phyloP scores from a whole-genome alignment of 139 green algal genomes.

The Limnomonas spitsbergensis region DNA sequence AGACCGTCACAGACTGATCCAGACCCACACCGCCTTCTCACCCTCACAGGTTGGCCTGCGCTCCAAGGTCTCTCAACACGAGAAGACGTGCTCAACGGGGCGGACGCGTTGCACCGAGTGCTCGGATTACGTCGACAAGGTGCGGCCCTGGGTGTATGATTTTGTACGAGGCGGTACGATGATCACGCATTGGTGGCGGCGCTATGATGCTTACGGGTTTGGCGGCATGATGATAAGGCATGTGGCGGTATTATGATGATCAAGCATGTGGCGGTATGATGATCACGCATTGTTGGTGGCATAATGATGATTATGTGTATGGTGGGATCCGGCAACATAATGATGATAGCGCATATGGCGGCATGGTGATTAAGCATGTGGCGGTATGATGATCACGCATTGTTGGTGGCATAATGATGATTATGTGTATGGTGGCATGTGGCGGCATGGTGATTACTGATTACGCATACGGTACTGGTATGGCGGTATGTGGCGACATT shows the following conservation, averaged over 20 bases:
- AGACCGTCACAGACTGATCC: too few relatives aligned
- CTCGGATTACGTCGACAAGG: slow-evolving; percentile 13
- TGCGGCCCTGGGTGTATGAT: too few relatives aligned
- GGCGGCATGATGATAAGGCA: too few relatives aligned
- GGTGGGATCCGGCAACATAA: background rate
- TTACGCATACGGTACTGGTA: too few relatives aligned
- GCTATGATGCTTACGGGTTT: too few relatives aligned
- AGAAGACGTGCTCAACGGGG: slow-evolving; percentile 20
- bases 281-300: background rate
- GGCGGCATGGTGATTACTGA: too few relatives aligned
- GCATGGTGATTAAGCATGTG: background rate
- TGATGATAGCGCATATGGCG: too few relatives aligned
- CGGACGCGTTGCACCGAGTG: slow-evolving; percentile 15
- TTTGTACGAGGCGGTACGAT: too few relatives aligned
- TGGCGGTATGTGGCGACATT: background rate
- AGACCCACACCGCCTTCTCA: too few relatives aligned
- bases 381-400: background rate
- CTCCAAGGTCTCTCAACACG: background rate
- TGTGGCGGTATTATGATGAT: background rate
- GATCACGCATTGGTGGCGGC: too few relatives aligned
- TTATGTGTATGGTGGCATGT: background rate
- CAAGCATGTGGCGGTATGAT: background rate
- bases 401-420: background rate
- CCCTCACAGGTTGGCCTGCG: background rate
- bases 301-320: background rate